Base-by-base conservation (phyloP, 148 eudicot species). In the Mesembryanthemum crystallinum region DNA sequence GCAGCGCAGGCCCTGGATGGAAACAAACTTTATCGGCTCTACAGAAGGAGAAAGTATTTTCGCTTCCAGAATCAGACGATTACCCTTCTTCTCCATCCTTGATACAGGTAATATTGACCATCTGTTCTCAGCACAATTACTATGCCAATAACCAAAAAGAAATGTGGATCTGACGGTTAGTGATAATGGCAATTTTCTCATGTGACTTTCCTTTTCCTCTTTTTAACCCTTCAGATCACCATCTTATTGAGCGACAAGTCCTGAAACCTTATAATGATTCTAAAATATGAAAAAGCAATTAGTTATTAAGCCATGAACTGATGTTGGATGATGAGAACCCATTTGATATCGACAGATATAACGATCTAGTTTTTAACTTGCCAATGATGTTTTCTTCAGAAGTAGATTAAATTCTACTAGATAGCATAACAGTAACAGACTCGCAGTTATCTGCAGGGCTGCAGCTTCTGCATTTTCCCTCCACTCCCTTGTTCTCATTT, bases 21-120 rank as follows among this genome's bases (percentile, higher is more conserved):
- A 79, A 86, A 51, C 97, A 88, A 83, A 82, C 89, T 51, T 81
- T 94, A 70, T 79, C 87, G 76, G 98, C 97, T 82, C 85, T 94
- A 68, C 87, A 84, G 71, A 88, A 88, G 72, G 88, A 85, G 76
- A 88, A 89, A 78, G 92, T 89, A 70, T 87, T 87, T 69, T 79
- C 80, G 69, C 71, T 69, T 83, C 86, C 91, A 52, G 85, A 79
- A 68, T 51, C 77, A 35, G 61, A 77, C 54, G 79, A 75, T 73
- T 75, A 86, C 76, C 85, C 86, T 33, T 78, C 86, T 3, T 91
- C 93, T 82, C 81, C 82, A 2, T 85, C 96, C 77, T 87, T 90
- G 76, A 86, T 94, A 67, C 89, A 84, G 98, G 98, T 93, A 89
- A 81, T 71, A n/a, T 42, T 35, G 47, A 67, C 28, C 57, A n/a